These are phyloP conservation scores for Scutellaria barbata DNA, from an alignment of 257 asterid genomes.

Conservation along the genomic window DNA sequence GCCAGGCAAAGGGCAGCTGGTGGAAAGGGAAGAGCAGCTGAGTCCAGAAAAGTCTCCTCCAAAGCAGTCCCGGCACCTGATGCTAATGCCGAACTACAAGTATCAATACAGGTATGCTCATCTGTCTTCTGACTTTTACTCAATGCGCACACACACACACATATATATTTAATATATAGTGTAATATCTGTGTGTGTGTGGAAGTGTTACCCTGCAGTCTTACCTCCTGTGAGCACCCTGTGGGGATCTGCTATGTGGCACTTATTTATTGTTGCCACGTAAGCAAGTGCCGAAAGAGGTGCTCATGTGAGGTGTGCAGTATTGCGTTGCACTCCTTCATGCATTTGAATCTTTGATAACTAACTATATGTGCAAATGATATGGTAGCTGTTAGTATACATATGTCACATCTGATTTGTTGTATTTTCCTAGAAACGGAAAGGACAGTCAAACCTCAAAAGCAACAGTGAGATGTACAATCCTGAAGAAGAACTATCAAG, in stretches of 20 bases:
- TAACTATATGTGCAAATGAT: too few species aligned
- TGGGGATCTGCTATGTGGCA: too few species aligned
- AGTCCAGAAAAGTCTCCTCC: slow-evolving; percentile 55
- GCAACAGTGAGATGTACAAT: slow-evolving; percentile 96
- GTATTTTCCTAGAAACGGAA: slow-evolving; percentile 50
- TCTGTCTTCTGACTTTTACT: not conserved
- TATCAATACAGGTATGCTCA: slow-evolving; percentile 69
- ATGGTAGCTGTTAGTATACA: not conserved
- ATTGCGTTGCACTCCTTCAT: too few species aligned
- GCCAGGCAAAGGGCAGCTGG: slow-evolving; percentile 77
- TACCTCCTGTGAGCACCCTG: too few species aligned
- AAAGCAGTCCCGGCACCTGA: slow-evolving; percentile 82
- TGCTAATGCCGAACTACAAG: slow-evolving; percentile 80
- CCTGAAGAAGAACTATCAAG: slow-evolving; percentile 61
- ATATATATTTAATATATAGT: too few species aligned
- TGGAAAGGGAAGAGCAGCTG: slow-evolving; percentile 59
- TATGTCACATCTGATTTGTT: slow-evolving; percentile 8
- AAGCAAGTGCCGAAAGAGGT: too few species aligned
- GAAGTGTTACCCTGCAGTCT: not conserved
- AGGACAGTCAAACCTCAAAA: slow-evolving; percentile 75
- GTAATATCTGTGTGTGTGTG: too few species aligned
- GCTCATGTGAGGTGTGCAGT: too few species aligned
- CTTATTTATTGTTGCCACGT: too few species aligned
- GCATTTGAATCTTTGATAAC: too few species aligned
- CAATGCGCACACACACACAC: too few species aligned